Base-by-base conservation (phyloP, 805 yeast species). In the Wickerhamiella hasegawae region DNA sequence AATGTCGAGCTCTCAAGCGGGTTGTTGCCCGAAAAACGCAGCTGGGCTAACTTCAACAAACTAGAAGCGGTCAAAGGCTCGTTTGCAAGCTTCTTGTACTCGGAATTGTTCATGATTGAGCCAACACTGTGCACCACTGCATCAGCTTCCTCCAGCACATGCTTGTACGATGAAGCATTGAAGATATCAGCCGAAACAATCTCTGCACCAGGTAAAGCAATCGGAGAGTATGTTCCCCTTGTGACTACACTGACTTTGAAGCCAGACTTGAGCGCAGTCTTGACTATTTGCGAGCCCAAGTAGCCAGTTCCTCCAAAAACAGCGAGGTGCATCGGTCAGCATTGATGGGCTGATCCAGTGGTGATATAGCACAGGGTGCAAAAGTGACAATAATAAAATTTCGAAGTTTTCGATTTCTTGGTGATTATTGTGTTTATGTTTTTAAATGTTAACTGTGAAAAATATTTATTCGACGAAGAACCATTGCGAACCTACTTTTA, bases 281-380 rank as follows among this genome's bases (percentile, higher is more conserved):
- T 76, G 49, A 92, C 80, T 6, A 85, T 73, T 23, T 74, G 59
- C 38, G 41, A 43, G 45, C 71, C 77, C 14, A 85, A 54, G 50
- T 81, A 81, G 6, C 96, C 96, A 44, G 71, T 73, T 1, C 96
- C 95, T 14, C 97, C 97, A 48, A 84, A 71, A 0, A 84, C 81
- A 3, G 81, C 71, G 3, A 70, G 43, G 31, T 41, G 44, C 47
- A 57, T 62, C 2, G n/a, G 6, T n/a, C n/a, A n/a, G n/a, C n/a
- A n/a, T n/a, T n/a, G n/a, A n/a, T n/a, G n/a, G n/a, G n/a, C n/a
- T n/a, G n/a, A n/a, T n/a, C n/a, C n/a, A n/a, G n/a, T n/a, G n/a
- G n/a, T n/a, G n/a, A n/a, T n/a, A n/a, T n/a, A n/a, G n/a, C n/a
- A n/a, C n/a, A n/a, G n/a, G n/a, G n/a, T n/a, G n/a, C n/a, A n/a